Evolutionary conservation across 1,139 yeast genomes (phyloP).

Genomic region (Pichia terricola): DNA sequence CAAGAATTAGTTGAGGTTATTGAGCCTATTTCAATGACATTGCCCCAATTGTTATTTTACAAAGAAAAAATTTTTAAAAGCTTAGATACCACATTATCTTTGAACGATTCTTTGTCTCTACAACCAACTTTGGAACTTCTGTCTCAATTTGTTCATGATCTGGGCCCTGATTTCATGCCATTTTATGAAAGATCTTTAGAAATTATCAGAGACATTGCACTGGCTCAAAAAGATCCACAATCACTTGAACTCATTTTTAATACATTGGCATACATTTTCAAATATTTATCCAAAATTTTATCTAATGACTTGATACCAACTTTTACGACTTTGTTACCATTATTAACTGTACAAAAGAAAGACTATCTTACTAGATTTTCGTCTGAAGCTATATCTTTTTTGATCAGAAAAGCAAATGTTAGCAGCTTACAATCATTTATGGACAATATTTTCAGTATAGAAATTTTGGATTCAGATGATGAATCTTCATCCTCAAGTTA

Average conservation of each 20-base stretch:
- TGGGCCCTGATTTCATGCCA: constrained; percentile 82
- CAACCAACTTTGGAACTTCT: constrained; percentile 77
- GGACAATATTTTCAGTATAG: constrained; percentile 33
- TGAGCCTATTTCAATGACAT: constrained; percentile 49
- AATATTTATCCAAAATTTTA: constrained; percentile 62
- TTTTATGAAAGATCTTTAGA: constrained; percentile 49
- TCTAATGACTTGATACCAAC: constrained; percentile 60
- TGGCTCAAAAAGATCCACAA: constrained; percentile 46
- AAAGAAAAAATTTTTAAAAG: constrained; percentile 50
- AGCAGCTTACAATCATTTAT: constrained; percentile 41
- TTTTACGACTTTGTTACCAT: constrained; percentile 53
- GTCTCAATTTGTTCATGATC: constrained; percentile 82
- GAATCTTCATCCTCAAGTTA: constrained; percentile 29
- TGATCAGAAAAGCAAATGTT: constrained; percentile 58
- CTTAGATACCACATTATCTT: constrained; percentile 32
- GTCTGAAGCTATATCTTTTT: constrained; percentile 82
- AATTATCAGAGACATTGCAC: constrained; percentile 43
- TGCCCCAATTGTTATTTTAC: constrained; percentile 76
- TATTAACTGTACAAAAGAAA: constrained; percentile 43
- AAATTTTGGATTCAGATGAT: constrained; percentile 11
- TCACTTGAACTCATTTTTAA: constrained; percentile 80
- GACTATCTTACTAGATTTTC: constrained; percentile 72
- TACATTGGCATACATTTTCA: constrained; percentile 79
- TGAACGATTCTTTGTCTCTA: constrained; percentile 60
- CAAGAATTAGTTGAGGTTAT: constrained; percentile 52